Base-by-base conservation (phyloP, 306 rosid genomes). In the Macrotyloma uniflorum region DNA sequence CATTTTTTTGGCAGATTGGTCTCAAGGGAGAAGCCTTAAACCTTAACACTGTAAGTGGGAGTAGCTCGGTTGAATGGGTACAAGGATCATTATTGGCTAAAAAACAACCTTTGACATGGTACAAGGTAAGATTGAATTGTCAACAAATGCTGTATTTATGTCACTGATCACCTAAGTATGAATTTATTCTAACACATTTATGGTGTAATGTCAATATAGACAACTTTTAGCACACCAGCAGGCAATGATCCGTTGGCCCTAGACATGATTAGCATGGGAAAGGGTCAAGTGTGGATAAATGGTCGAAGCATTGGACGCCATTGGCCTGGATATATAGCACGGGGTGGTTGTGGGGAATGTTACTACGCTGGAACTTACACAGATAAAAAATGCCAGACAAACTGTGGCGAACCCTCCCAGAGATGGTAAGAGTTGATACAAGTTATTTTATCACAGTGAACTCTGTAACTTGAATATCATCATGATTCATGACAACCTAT, bases 211-310 rank as follows among this genome's bases (percentile, higher is more conserved):
- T 86, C 35, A 81, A 50, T 87, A 93, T 87, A 93, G 98, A 80
- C 96, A 18, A 87, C 80, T 67, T 93, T 95, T 22, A 84, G 75
- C 49, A 86, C 97, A 26, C 99, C 98, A 28, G 80, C 67, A 59
- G 97, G 96, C 61, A 78, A 87, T 67, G 94, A 83, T 61, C 98
- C 98, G 46, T 70, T 93, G 61, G 98, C 99, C 78, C 88, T 95
- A 64, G 99, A 95, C 71, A 91, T 93, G 99, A 87, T 86, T 61
- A 85, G 87, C 90, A 95, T 95, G 99, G 99, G 97, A 74, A 95
- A 95, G 68, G 99, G 99, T 54, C 90, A 93, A 64, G 79, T 91
- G 30, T 95, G 99, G 99, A 76, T 95, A 47, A 95, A 95, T n/a
- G 97, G 97, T 26, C 90, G 72, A 32, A 91, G 92, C 86, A 93